Evolutionary conservation across 257 asterid species (phyloP), one percentile per base, ranked within the genome.

Genomic region (Ballota nigra): DNA sequence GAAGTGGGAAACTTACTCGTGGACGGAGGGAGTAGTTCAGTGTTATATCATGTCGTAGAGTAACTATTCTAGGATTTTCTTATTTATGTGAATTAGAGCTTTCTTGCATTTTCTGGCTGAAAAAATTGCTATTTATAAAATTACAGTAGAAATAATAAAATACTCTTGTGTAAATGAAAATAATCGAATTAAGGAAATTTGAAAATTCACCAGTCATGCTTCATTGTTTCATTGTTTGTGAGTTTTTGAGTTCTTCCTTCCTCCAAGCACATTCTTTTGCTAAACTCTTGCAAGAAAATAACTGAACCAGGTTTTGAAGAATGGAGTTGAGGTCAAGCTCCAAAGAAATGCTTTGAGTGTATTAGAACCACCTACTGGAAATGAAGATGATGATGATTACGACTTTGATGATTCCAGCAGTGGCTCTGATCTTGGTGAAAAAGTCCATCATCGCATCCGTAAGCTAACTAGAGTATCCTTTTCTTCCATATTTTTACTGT

Each of bases 271-370:
- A n/a, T 34, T 38, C 55, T 52, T 26, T 28, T 38, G 34, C 33
- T 56, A 23, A 15, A 15, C 58, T 66, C 41, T 1, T 28, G 10
- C 8, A 3, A 3, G 43, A n/a, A 36, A 66, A 15, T 26, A 29
- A 28, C 15, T 38, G 47, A 51, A 58, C 47, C 81, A 92, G 98
- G 98, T 92, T 63, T 77, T 92, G 86, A 92, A 89, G 86, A 92
- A 92, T 78, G 98, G 97, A 33, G 92, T 83, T 71, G 98, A 92
- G 79, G 98, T 89, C 41, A 92, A 92, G 84, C 93, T 92, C 79
- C 98, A 92, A 78, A 75, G 97, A 64, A 92, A 92, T 83, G 98
- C 98, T 63, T 81, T 92, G 80, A 89, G 98, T 66, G 98, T 92
- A 66, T 58, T 92, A 69, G 97, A 92, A 67, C 91, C 88, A 68